Evolutionary conservation across 768 basidiomycete species (phyloP).

Genomic region (Suillus fuscotomentosus): DNA sequence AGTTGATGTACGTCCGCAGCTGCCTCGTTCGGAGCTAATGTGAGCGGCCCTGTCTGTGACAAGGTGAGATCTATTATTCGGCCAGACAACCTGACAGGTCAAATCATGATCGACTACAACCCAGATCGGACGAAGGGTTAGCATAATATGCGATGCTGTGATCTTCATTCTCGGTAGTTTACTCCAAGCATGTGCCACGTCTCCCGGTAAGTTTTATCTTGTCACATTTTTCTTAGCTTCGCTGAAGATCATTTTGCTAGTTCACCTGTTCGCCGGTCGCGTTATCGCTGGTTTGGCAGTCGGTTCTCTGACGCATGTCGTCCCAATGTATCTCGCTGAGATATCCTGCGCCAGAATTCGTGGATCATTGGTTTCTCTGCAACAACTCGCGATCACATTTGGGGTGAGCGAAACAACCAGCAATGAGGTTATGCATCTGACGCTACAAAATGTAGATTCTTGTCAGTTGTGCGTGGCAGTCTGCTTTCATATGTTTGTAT

Average conservation of each 20-base stretch:
- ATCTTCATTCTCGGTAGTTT: constrained; percentile 30
- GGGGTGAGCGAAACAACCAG: constrained; percentile 25
- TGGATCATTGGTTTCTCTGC: constrained; percentile 35
- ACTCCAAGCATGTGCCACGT: constrained; percentile 30
- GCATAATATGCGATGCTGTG: constrained; percentile 26
- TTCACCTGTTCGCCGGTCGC: constrained; percentile 28
- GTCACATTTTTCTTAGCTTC: neutral
- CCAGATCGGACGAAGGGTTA: constrained; percentile 28
- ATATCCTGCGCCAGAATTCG: constrained; percentile 38
- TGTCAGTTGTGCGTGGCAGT: constrained; percentile 26
- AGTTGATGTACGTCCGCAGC: constrained; percentile 19
- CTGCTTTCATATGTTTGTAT: neutral
- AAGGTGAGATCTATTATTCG: constrained; percentile 9
- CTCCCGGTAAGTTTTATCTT: constrained; percentile 12
- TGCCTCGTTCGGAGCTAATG: constrained; percentile 29
- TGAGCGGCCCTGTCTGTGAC: constrained; percentile 31
- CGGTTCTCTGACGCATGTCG: constrained; percentile 21
- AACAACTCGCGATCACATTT: constrained; percentile 34
- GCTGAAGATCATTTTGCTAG: constrained; percentile 9
- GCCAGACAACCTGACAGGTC: neutral
- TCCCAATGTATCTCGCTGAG: constrained; percentile 37
- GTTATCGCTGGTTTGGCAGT: constrained; percentile 20
- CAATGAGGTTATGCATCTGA: constrained; percentile 1
- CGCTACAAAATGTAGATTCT: constrained; percentile 19
- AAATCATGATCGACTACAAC: neutral